Conservation (phyloP, 169 alveolate species). For the Cystoisospora suis region DNA sequence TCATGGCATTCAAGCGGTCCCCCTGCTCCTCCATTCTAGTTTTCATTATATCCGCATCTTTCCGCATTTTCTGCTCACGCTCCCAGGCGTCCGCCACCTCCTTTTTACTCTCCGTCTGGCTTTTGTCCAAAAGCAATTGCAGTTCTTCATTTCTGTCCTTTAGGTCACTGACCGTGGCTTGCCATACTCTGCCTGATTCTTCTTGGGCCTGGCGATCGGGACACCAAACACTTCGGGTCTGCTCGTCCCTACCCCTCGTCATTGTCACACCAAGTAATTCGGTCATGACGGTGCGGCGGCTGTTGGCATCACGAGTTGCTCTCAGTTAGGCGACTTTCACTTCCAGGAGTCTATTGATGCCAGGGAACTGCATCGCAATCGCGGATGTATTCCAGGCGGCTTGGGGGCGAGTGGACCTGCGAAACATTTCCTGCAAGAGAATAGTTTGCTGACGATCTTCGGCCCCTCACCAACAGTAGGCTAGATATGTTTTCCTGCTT, state of each 20-base stretch:
- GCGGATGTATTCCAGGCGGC: too few relatives aligned
- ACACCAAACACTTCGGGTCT: too few relatives aligned
- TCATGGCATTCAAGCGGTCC: neutral
- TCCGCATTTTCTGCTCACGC: neutral
- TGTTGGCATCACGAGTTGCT: too few relatives aligned
- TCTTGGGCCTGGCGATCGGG: slow-evolving; percentile 34
- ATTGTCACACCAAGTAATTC: too few relatives aligned
- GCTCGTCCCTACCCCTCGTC: too few relatives aligned
- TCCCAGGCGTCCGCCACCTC: slow-evolving; percentile 26
- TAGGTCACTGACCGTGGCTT: neutral
- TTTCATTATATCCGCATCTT: neutral
- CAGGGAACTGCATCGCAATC: too few relatives aligned
- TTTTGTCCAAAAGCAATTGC: neutral
- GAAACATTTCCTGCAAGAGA: too few relatives aligned
- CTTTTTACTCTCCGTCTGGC: neutral
- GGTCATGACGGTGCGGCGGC: too few relatives aligned
- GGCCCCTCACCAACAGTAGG: neutral
- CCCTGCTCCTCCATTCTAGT: neutral
- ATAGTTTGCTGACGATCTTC: too few relatives aligned
- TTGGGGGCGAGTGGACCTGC: too few relatives aligned
- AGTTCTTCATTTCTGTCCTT: neutral
- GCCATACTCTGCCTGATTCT: neutral
- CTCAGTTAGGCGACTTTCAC: too few relatives aligned
- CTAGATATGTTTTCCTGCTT: neutral
- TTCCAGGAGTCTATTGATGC: too few relatives aligned